Evolutionary conservation across 2,329 filamentous ascomycete species (phyloP), one percentile per base, ranked within the genome.

Genomic region (Bisporella sp.): DNA sequence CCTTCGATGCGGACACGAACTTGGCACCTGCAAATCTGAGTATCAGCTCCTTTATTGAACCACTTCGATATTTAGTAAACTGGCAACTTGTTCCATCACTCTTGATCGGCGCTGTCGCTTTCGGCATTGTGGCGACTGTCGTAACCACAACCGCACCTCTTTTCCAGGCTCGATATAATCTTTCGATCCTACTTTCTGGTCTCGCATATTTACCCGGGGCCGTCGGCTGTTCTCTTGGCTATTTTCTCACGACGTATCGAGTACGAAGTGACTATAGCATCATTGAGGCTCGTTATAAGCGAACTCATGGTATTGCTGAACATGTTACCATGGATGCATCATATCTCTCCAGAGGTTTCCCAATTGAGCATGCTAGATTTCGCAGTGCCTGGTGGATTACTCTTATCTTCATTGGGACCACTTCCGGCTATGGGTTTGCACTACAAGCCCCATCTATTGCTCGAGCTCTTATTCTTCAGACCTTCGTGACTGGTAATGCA

Each of bases 21-120:
- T 31, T 5, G 21, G 21, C 21, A 3, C 42, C 53, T 5, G 47
- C 55, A 13, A 57, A 59, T 28, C 53, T 59, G 13, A 65, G 62
- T 6, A 48, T 73, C 1, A 66, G 65, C 0, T 32, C 66, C 4
- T 48, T 56, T 6, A 70, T 64, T 3, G 60, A 63, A 6, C 71
- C 73, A 0, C 56, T 76, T 3, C 59, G 57, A 9, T 68, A 73
- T 49, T 63, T 76, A 3, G 53, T 57, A 6, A 70, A 76, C 50
- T 74, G 73, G 52, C 73, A 76, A 47, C 68, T 76, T 11, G 72
- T 35, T 51, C 71, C 51, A 66, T 68, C 49, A 70, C 72, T 11
- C 51, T 70, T 28, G 7, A 46, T 50, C 32, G 42, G 43, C 30
- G 41, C 50, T 9, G 32, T 46, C 4, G 28, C 46, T 29, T 52